Evolutionary conservation across 495 filamentous ascomycete species (phyloP), one percentile per base, ranked within the genome.

Genomic region (Trichoderma erinaceum): DNA sequence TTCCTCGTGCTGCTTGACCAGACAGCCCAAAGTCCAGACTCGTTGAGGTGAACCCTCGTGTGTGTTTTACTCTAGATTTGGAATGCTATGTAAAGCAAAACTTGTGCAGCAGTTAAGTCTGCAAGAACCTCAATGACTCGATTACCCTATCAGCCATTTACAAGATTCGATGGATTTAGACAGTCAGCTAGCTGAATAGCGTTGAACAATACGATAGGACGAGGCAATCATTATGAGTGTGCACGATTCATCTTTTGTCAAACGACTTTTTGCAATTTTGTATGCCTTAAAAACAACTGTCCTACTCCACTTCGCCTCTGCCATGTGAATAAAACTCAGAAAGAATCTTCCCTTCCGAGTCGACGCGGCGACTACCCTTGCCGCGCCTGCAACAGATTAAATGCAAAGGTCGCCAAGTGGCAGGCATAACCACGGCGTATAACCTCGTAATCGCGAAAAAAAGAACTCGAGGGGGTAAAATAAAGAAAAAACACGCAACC

Each of bases 291-390:
- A 25, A 61, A 23, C n/a, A 61, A 8, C 12, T 58, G 25, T 29
- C 52, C 52, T 61, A 61, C 56, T 61, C 56, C 56, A 25, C 56
- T 61, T 61, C 56, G 56, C 56, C 56, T 61, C 56, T 13, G 56
- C 56, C 56, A 61, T 61, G 56, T 61, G 23, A 32, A 61, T 13
- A 10, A 61, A 61, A 61, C 29, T 3, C 11, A 4, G 32, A 61
- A 61, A 61, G 27, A n/a, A 23, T 32, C 56, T 61, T 56, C 56
- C 56, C 23, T 13, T 25, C 27, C 56, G 10, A 32, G 56, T 61
- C 56, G 56, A 61, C 56, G 25, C 56, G 56, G n/a, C 56, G 52
- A 23, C 50, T 23, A 61, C 56, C 56, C 13, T 61, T 61, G 12
- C 56, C 32, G 32, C 56, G 56, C 56, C 56, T 61, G 32, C 56